Base-by-base conservation (phyloP, 2,329 filamentous ascomycete genomes). In the Aspergillus unguis region DNA sequence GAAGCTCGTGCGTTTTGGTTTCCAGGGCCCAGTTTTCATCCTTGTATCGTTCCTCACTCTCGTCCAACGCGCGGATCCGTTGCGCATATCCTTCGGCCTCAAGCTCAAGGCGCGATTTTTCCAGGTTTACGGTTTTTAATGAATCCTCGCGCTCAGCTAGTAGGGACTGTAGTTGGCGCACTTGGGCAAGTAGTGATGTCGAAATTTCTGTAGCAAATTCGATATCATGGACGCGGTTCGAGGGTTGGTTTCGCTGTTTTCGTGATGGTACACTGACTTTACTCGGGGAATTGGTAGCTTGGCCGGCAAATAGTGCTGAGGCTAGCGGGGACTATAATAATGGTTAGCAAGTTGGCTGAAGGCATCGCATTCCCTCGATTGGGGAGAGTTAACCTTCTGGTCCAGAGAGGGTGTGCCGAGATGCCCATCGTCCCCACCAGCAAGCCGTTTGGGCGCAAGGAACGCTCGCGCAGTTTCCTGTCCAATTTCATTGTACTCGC, bases 11-110 rank as follows among this genome's bases (percentile, higher is more conserved):
- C 25, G 95, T 81, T 63, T 91, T 89, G 0, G 92, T 95, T 71
- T 99, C 94, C 35, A 99, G 80, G 58, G 88, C 92, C 94, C 94
- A 99, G 69, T 97, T 99, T 71, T 97, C 94, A 66, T 99, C 94
- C 74, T 96, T 97, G 76, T 95, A 96, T 48, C 90, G 86, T 65
- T 95, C 88, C 70, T 99, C 94, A 68, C 88, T 96, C 72, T 99
- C 94, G 62, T 96, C 92, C 37, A 96, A 78, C 5, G 83, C 82
- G 66, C 89, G 87, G 58, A 97, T 77, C 32, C 91, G 85, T 69
- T 95, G 89, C 48, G 87, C 82, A 58, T 95, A 83, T 3, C 82
- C 84, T 68, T 95, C 88, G 0, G 85, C 82, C 60, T 96, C 92
- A 32, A 89, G 81, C 69, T 97, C 92, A 33, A 97, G 79, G 55